A percentile compares a stretch with the other conserved stretches of the same genome.
Conservation (phyloP, 75 land plant species). For the Pinus albicaulis region DNA sequence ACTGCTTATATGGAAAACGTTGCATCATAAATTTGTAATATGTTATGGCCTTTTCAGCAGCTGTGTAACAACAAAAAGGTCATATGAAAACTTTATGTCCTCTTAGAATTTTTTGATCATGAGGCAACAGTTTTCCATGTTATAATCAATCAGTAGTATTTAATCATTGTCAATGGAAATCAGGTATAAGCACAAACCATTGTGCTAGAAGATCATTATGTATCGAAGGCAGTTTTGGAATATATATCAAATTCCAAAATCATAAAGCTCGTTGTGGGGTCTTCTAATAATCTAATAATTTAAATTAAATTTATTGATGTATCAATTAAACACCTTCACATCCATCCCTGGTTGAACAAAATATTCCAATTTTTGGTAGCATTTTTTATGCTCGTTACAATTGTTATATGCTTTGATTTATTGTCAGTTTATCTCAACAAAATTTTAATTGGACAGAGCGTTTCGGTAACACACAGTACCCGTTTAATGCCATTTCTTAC, state of each 20-base stretch:
- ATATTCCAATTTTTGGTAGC: no score
- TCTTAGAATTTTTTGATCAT: background rate
- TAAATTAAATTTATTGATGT: no score
- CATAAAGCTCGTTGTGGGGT: conserved; percentile 45
- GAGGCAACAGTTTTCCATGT: background rate
- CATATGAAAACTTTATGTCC: background rate
- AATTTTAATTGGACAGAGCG: background rate
- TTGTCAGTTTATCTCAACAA: background rate
- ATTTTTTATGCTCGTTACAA: background rate
- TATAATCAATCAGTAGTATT: no score
- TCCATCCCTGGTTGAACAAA: no score
- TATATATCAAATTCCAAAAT: conserved; percentile 28
- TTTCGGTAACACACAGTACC: no score
- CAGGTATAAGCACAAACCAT: background rate
- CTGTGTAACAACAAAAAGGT: conserved; percentile 12
- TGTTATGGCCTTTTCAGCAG: no score
- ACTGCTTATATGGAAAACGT: no score
- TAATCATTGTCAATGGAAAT: background rate
- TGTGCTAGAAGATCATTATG: no score
- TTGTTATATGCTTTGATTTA: background rate
- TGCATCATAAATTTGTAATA: no score
- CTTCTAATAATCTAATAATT: conserved; percentile 3
- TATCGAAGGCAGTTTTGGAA: conserved; percentile 24
- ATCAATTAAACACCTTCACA: no score
- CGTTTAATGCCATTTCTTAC: no score